Evolutionary conservation across 306 rosid genomes (phyloP).

Genomic region (Potentilla sterilis): DNA sequence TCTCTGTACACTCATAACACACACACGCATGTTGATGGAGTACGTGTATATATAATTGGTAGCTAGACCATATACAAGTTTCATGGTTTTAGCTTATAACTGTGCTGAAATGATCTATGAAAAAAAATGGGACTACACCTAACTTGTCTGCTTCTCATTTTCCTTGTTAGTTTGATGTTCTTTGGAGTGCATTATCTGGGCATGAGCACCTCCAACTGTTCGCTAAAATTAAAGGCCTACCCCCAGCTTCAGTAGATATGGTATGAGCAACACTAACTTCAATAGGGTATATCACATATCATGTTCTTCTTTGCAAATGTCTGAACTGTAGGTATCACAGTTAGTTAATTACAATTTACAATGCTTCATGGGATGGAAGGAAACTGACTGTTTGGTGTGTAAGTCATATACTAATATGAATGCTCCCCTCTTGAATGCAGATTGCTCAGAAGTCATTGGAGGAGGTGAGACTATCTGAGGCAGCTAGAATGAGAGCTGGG

Average conservation of each 20-base stretch:
- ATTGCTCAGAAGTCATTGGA: slow-evolving; percentile 51
- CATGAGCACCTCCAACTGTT: slow-evolving; percentile 86
- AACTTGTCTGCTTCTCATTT: slow-evolving; percentile 25
- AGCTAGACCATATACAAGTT: too few relatives aligned
- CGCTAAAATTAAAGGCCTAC: slow-evolving; percentile 77
- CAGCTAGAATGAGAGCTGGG: slow-evolving; percentile 70
- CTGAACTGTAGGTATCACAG: background rate
- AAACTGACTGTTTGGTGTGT: background rate
- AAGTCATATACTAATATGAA: background rate
- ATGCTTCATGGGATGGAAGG: slow-evolving; percentile 9
- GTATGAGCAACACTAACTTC: slow-evolving; percentile 42
- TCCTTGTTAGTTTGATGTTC: slow-evolving; percentile 64
- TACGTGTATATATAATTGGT: too few relatives aligned
- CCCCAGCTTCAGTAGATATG: slow-evolving; percentile 52
- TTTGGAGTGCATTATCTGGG: slow-evolving; percentile 81
- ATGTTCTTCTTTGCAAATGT: background rate
- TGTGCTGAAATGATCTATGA: background rate
- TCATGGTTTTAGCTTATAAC: slow-evolving; percentile 2
- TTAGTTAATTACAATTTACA: too few relatives aligned
- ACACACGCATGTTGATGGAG: too few relatives aligned
- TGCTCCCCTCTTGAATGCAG: slow-evolving; percentile 36
- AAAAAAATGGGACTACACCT: background rate
- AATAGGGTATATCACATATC: background rate
- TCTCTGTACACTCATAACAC: background rate
- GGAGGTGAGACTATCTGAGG: slow-evolving; percentile 68